Evolutionary conservation across 257 asterid species (phyloP).

Genomic region (Orobanche coerulescens): DNA sequence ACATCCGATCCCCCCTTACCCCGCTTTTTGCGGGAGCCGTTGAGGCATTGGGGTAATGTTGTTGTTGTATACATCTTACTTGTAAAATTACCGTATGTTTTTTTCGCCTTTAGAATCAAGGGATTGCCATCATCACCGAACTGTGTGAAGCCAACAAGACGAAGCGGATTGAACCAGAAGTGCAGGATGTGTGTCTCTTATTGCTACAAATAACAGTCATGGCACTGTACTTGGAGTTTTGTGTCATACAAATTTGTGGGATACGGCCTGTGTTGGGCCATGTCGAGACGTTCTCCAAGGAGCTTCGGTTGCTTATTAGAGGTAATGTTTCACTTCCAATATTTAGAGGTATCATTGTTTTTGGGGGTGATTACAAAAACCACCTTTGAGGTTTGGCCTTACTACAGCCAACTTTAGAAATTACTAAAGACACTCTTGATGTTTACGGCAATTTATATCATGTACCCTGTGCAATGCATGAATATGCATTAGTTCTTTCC

Average conservation of each 20-base stretch:
- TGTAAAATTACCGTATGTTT: background rate
- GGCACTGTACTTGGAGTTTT: conserved; percentile 83
- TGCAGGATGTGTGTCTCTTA: conserved; percentile 49
- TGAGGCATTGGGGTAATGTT: too few species aligned
- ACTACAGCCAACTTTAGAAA: too few species aligned
- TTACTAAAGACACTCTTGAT: too few species aligned
- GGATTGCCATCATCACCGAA: conserved; percentile 60
- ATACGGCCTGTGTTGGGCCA: conserved; percentile 81
- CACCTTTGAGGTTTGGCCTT: too few species aligned
- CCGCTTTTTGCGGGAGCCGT: too few species aligned
- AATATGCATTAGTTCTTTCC: too few species aligned
- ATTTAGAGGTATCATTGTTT: background rate
- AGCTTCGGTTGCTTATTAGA: conserved; percentile 42
- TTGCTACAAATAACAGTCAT: conserved; percentile 62
- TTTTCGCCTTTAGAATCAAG: conserved; percentile 61
- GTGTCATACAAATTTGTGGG: conserved; percentile 88
- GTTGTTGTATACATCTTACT: background rate
- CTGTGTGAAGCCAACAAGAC: conserved; percentile 65
- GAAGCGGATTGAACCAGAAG: conserved; percentile 47
- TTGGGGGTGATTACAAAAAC: too few species aligned
- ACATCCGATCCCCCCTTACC: too few species aligned
- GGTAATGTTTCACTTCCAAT: conserved; percentile 34
- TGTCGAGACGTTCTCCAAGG: conserved; percentile 72
- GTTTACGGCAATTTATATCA: too few species aligned
- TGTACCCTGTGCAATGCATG: too few species aligned